These are phyloP conservation scores for Zarea fungicola DNA, from an alignment of 2,329 filamentous ascomycete species.

Conservation along the genomic window DNA sequence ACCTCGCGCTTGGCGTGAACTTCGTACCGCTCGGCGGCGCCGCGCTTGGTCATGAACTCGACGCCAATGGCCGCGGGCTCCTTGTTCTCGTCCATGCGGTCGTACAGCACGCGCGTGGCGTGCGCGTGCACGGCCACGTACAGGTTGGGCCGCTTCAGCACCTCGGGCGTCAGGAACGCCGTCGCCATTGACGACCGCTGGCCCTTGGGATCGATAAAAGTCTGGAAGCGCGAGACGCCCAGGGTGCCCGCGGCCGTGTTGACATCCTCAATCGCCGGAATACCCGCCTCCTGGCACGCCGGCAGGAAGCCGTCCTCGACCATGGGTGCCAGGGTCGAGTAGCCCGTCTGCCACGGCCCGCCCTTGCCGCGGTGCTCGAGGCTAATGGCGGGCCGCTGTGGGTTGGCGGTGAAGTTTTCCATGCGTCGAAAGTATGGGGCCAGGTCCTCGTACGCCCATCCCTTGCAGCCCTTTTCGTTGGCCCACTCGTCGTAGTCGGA, in stretches of 20 bases:
- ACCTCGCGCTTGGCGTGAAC: slow-evolving; percentile 37
- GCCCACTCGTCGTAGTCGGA: slow-evolving; percentile 20
- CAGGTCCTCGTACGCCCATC: slow-evolving; percentile 18
- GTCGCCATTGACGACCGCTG: slow-evolving; percentile 18
- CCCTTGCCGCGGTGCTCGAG: slow-evolving; percentile 11
- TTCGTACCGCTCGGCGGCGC: slow-evolving; percentile 14
- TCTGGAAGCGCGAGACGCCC: slow-evolving; percentile 16
- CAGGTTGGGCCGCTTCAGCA: slow-evolving; percentile 16
- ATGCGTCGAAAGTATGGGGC: slow-evolving; percentile 18
- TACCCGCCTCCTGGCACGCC: slow-evolving; percentile 15
- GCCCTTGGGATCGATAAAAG: slow-evolving; percentile 17
- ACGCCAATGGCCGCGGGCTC: slow-evolving; percentile 16
- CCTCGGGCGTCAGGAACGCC: slow-evolving; percentile 15
- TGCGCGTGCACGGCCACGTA: slow-evolving; percentile 17
- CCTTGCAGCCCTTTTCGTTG: slow-evolving; percentile 15
- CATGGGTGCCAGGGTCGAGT: slow-evolving; percentile 15
- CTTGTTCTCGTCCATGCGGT: slow-evolving; percentile 9
- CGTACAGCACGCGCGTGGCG: slow-evolving; percentile 16
- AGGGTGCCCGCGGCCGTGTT: slow-evolving; percentile 16
- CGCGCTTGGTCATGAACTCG: slow-evolving; percentile 14
- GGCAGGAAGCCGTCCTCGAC: slow-evolving; percentile 17
- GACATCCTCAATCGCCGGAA: slow-evolving; percentile 13
- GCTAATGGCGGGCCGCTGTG: slow-evolving; percentile 15
- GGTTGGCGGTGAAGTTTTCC: slow-evolving; percentile 19
- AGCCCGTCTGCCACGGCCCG: slow-evolving; percentile 18